Conservation (phyloP, 495 filamentous ascomycete species). For the Podospora anserina region DNA sequence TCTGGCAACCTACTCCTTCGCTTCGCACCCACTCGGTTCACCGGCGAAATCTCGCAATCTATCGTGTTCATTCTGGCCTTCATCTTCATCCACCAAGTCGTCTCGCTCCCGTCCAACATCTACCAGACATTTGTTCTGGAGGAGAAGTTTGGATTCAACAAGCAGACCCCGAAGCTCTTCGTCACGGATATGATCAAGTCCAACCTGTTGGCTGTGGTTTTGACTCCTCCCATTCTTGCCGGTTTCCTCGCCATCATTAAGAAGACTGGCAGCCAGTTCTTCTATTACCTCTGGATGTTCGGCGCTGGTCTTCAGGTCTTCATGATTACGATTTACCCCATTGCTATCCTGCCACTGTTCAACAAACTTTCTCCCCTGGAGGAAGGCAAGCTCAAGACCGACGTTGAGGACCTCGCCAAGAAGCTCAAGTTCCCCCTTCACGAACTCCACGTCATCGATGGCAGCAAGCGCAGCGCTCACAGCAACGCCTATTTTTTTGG, state of each 20-base stretch:
- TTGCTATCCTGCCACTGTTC: constrained; percentile 90
- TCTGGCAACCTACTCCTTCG: constrained; percentile 69
- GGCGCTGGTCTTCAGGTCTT: constrained; percentile 82
- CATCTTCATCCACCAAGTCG: constrained; percentile 69
- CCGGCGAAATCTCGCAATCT: constrained; percentile 90
- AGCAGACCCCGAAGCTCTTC: constrained; percentile 87
- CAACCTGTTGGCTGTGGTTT: constrained; percentile 71
- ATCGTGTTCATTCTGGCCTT: constrained; percentile 89
- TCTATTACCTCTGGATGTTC: constrained; percentile 97
- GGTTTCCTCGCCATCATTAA: constrained; percentile 89
- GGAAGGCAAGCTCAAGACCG: constrained; percentile 79
- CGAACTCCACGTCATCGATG: constrained; percentile 93
- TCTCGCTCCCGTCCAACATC: constrained; percentile 77
- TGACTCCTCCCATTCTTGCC: constrained; percentile 82
- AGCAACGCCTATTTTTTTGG: constrained; percentile 99
- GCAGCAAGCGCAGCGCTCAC: constrained; percentile 93
- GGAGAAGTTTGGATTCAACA: constrained; percentile 98
- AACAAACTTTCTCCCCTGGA: constrained; percentile 95
- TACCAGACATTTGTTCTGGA: constrained; percentile 95
- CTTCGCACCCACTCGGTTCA: constrained; percentile 72
- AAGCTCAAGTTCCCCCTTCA: constrained; percentile 85
- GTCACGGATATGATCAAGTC: constrained; percentile 89
- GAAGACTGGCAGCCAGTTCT: constrained; percentile 86
- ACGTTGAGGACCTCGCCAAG: constrained; percentile 79
- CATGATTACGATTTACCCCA: constrained; percentile 93